These are phyloP conservation scores for Gelatoporia subvermispora DNA, from an alignment of 768 basidiomycete species.

Conservation along the genomic window DNA sequence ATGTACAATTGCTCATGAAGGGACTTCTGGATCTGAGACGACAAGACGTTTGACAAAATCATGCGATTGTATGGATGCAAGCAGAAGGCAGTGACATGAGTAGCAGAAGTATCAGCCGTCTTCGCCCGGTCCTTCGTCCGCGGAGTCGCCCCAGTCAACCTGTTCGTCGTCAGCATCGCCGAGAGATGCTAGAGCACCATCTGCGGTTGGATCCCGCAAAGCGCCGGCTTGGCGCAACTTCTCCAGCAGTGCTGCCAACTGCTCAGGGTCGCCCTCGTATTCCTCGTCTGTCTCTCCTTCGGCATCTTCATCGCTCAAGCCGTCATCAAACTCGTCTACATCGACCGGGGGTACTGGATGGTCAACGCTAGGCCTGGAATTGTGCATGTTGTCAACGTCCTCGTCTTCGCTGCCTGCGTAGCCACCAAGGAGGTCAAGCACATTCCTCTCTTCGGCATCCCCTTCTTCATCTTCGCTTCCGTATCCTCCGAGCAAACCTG, in stretches of 20 bases:
- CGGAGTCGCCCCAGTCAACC: slow-evolving; percentile 51
- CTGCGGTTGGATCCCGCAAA: slow-evolving; percentile 15
- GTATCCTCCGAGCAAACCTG: slow-evolving; percentile 55
- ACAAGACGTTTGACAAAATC: slow-evolving; percentile 52
- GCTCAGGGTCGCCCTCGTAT: slow-evolving; percentile 30
- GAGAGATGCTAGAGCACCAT: slow-evolving; percentile 13
- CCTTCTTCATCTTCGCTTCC: slow-evolving; percentile 43
- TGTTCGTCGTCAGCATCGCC: slow-evolving; percentile 36
- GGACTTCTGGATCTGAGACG: slow-evolving; percentile 74
- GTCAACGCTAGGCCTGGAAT: neutral
- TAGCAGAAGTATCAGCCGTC: neutral
- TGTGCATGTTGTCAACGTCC: slow-evolving; percentile 12
- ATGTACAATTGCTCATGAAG: slow-evolving; percentile 81
- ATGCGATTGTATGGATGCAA: neutral
- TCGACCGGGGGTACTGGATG: slow-evolving; percentile 10
- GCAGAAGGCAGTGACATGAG: neutral
- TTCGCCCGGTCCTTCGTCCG: slow-evolving; percentile 20
- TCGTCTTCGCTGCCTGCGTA: slow-evolving; percentile 47
- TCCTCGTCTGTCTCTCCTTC: slow-evolving; percentile 27
- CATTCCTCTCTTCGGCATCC: slow-evolving; percentile 30
- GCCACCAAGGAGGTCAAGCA: slow-evolving; percentile 35
- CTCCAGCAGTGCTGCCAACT: slow-evolving; percentile 38
- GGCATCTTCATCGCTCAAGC: slow-evolving; percentile 30
- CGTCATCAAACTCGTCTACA: slow-evolving; percentile 22
- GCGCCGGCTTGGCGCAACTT: slow-evolving; percentile 36